phyloP scores from a whole-genome alignment of 768 basidiomycete genomes.

The Boletus bicolor region DNA sequence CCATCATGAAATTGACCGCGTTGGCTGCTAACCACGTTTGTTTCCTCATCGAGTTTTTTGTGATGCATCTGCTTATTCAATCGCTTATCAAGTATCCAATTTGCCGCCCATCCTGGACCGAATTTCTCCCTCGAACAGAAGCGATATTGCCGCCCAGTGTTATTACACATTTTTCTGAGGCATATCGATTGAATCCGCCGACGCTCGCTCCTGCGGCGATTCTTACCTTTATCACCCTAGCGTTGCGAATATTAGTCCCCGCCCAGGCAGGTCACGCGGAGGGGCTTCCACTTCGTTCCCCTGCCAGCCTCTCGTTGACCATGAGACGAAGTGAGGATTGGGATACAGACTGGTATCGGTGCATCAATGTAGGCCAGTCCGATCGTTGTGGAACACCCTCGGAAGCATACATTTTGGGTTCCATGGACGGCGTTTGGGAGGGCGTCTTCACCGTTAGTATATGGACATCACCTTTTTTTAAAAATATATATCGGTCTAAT shows the following conservation, averaged over 20 bases:
- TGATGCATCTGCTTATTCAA: slow-evolving; percentile 2
- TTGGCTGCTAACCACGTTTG: slow-evolving; percentile 62
- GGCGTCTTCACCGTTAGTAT: slow-evolving; percentile 66
- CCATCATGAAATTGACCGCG: slow-evolving; percentile 58
- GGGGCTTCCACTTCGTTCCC: slow-evolving; percentile 10
- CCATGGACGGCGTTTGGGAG: slow-evolving; percentile 78
- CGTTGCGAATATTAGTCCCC: slow-evolving; percentile 24
- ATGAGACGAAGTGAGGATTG: slow-evolving; percentile 48
- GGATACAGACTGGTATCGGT: slow-evolving; percentile 70
- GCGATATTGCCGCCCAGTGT: slow-evolving; percentile 14
- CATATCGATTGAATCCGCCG: slow-evolving; percentile 49
- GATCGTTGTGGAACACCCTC: slow-evolving; percentile 36
- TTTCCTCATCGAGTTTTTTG: slow-evolving; percentile 20
- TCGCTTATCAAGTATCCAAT: slow-evolving; percentile 54
- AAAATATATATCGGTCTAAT: background rate
- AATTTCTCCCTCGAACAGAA: slow-evolving; percentile 43
- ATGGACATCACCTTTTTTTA: background rate
- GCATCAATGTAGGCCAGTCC: slow-evolving; percentile 36
- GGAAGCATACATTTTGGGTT: slow-evolving; percentile 58
- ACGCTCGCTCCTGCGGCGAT: slow-evolving; percentile 71
- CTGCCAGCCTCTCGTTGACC: slow-evolving; percentile 7
- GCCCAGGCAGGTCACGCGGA: background rate
- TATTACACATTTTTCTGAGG: slow-evolving; percentile 44
- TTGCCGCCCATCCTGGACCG: slow-evolving; percentile 54
- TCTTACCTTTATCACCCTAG: slow-evolving; percentile 61